phyloP scores from a whole-genome alignment of 352 stramenopile genomes.

The Phytophthora niederhauseri region DNA sequence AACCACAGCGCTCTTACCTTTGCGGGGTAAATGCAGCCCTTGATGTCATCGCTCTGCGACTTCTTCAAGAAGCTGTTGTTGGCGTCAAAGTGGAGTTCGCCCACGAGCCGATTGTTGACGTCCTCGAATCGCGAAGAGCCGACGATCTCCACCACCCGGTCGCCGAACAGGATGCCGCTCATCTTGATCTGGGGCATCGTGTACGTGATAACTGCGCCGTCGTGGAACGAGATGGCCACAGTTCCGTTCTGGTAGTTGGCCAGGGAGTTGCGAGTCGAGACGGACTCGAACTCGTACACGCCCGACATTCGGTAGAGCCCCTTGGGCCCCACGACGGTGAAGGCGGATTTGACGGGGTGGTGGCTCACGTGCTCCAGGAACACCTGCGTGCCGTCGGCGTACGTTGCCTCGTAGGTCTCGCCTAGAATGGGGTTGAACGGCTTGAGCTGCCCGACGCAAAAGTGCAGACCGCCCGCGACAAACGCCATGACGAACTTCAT shows the following conservation, averaged over 20 bases:
- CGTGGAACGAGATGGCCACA: conserved; percentile 53
- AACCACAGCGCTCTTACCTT: conserved; percentile 34
- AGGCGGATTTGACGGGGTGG: conserved; percentile 72
- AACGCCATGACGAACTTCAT: conserved; percentile 81
- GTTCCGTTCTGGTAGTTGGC: conserved; percentile 66
- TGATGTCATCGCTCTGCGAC: conserved; percentile 69
- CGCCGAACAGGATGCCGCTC: conserved; percentile 71
- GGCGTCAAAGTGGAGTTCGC: conserved; percentile 64
- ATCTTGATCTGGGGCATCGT: conserved; percentile 84
- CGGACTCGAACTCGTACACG: conserved; percentile 74
- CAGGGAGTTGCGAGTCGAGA: conserved; percentile 71
- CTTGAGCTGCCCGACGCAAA: conserved; percentile 76
- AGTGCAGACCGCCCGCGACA: conserved; percentile 68
- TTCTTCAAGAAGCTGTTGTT: conserved; percentile 77
- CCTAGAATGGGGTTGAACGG: conserved; percentile 85
- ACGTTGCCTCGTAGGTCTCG: conserved; percentile 80
- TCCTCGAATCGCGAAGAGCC: conserved; percentile 64
- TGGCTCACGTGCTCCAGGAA: conserved; percentile 77
- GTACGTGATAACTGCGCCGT: conserved; percentile 62
- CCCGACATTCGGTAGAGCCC: conserved; percentile 61
- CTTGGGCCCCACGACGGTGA: conserved; percentile 52
- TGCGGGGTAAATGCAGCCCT: conserved; percentile 60
- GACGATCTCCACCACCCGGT: conserved; percentile 72
- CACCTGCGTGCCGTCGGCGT: conserved; percentile 70
- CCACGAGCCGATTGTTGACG: conserved; percentile 41